Base-by-base conservation (phyloP, 805 yeast species). In the Saccharomyces jurei region DNA sequence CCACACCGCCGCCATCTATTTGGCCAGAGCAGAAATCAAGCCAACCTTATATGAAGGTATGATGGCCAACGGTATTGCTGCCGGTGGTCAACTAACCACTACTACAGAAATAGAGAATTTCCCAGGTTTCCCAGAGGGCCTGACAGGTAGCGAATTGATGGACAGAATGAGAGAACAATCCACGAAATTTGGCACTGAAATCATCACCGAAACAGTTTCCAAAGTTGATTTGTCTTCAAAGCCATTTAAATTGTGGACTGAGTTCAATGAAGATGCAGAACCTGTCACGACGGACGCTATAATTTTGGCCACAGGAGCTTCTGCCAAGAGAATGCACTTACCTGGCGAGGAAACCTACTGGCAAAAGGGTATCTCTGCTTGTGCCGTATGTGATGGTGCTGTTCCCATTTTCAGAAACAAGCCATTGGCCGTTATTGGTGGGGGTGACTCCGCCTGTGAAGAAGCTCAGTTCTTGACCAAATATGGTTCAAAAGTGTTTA, bases 361-460 rank as follows among this genome's bases (percentile, higher is more conserved):
- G 99, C 99, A 94, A 79, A 87, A 86, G 72, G 99, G 99, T 73
- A 94, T 94, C 63, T 88, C 96, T 63, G 99, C 99, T 17, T 94
- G 99, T 79, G 99, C 99, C 46, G 99, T 94, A 58, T 94, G 99
- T 77, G 99, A 94, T 71, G 99, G 99, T 74, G 99, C 99, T 32
- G 96, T 94, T 50, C 99, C 99, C 64, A 91, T 94, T 65, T 94
- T 94, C 79, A 88, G 98, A 80, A 87, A 94, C 80, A 87, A 90
- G 75, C 98, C 99, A 44, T 81, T 94, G 71, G 98, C 97, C 27
- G 99, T 94, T 55, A 78, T 94, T 63, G 99, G 99, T 57, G 99
- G 99, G 63, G 99, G 99, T 73, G 99, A 94, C 75, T 90, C 97
- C 62, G 99, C 99, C 21, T 96, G 98, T 74, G 99, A 94, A 77